Evolutionary conservation across 257 asterid species (phyloP), one percentile per base, ranked within the genome.

Genomic region (Jasminum sambac): DNA sequence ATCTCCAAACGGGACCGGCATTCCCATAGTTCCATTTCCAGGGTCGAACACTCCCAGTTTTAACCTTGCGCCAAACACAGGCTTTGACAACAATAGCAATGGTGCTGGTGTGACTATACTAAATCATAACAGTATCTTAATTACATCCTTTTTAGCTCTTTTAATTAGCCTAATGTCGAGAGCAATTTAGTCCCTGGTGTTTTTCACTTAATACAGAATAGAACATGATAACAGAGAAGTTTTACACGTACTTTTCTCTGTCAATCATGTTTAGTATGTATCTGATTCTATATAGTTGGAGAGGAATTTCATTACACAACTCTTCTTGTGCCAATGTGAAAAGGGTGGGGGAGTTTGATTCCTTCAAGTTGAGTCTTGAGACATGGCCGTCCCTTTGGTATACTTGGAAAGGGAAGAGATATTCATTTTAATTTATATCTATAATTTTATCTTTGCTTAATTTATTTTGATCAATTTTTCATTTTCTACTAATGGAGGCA

Each of bases 381-480:
- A 62, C 37, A 52, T 77, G 77, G 63, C 74, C 71, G 77, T 80
- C 70, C 75, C 77, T 75, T 7, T 77, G 61, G 84, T 71, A 79
- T 68, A 84, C 79, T 82, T 77, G 79, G 85, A 74, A 72, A 76
- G 78, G 76, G 73, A 63, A 72, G 72, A 42, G 30, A 65, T 40
- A 57, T 52, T 73, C 57, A 64, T 71, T 37, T 73, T 13, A 42
- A 42, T 63, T 6, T 14, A 24, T 59, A 69, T 62, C 44, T 23
- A 24, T 17, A 34, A 44, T 71, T 59, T 71, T 36, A 64, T 72
- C 70, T 67, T 41, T 52, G 67, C 41, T 26, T 74, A 37, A 64
- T 66, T 43, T 63, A 40, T 72, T 52, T 7, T 30, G 1, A 2
- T 23, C 19, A 16, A 14, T 2, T 14, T 11, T 19, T 6, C 57